Base-by-base conservation (phyloP, 2,329 filamentous ascomycete genomes). In the Rugonectria rugulosa region DNA sequence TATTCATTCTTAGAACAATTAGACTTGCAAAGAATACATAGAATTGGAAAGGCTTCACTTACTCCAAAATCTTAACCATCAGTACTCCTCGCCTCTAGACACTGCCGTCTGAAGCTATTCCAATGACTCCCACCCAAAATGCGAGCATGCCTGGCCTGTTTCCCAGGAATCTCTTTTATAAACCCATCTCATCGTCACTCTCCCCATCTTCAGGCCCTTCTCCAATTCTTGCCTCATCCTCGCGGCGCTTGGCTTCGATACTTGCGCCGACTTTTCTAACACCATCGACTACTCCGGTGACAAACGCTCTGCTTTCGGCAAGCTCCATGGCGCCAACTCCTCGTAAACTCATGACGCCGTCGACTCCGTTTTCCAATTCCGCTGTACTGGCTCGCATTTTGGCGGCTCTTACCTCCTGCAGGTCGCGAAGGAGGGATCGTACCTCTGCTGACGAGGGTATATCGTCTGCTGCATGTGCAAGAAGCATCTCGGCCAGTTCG, bases 271-370 rank as follows among this genome's bases (percentile, higher is more conserved):
- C 85, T 78, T 87, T 93, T 67, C 92, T 85, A 66, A 98, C 80
- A 5, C 91, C 92, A 72, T 98, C 93, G 61, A 98, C 88, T 2
- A 97, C 91, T 1, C 90, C 91, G 2, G 86, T 81, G 58, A 98
- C 86, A 69, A 97, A 96, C 0, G 87, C 88, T 66, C 94, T 83
- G 51, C 88, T 90, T 77, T 98, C 94, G 1, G 90, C 89, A 42
- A 98, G 80, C 77, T 99, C 95, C 89, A 98, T 92, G 2, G 91
- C 91, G 2, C 95, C 95, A 0, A 98, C 90, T 19, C 94, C 94
- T 2, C 81, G 73, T 53, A 89, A 64, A 53, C 79, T 84, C 70
- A 89, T 82, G 52, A 91, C 84, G n/a, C 93, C 87, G 19, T 88
- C 87, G 4, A 86, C 87, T 8, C 83, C 89, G 17, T 83, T 84